phyloP scores from a whole-genome alignment of 306 rosid genomes.

The Inga laurina region DNA sequence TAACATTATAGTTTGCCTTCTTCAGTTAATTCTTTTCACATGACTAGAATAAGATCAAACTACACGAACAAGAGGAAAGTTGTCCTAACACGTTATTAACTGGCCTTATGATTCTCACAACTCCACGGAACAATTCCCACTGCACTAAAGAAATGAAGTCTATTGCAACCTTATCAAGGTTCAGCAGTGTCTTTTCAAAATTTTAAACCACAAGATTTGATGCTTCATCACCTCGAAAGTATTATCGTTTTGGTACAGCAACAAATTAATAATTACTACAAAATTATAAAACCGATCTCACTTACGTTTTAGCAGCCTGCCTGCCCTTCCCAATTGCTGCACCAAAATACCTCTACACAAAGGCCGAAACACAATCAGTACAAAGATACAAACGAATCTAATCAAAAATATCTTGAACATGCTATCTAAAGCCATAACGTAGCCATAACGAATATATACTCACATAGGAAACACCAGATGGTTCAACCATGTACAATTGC shows the following conservation, averaged over 20 bases:
- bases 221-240: background rate
- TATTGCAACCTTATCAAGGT: background rate
- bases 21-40: background rate
- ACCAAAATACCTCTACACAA: constrained; percentile 82
- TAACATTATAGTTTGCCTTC: constrained; percentile 6
- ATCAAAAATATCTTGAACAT: background rate
- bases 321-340: constrained; percentile 99
- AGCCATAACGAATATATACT: constrained; percentile 38
- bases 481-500: constrained; percentile 94
- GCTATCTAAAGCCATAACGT: constrained; percentile 8
- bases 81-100: background rate
- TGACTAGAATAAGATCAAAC: constrained; percentile 9
- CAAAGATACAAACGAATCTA: constrained; percentile 11
- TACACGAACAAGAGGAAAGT: background rate
- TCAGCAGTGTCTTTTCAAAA: constrained; percentile 16
- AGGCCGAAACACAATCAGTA: constrained; percentile 36
- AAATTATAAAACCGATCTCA: constrained; percentile 9
- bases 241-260: background rate
- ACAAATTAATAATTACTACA: background rate
- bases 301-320: constrained; percentile 99
- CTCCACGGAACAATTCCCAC: background rate
- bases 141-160: background rate
- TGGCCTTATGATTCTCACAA: constrained; percentile 3
- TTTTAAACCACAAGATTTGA: constrained; percentile 17
- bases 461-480: constrained; percentile 93